Base-by-base conservation (phyloP, 179 eudicot species). In the Silene noctiflora region DNA sequence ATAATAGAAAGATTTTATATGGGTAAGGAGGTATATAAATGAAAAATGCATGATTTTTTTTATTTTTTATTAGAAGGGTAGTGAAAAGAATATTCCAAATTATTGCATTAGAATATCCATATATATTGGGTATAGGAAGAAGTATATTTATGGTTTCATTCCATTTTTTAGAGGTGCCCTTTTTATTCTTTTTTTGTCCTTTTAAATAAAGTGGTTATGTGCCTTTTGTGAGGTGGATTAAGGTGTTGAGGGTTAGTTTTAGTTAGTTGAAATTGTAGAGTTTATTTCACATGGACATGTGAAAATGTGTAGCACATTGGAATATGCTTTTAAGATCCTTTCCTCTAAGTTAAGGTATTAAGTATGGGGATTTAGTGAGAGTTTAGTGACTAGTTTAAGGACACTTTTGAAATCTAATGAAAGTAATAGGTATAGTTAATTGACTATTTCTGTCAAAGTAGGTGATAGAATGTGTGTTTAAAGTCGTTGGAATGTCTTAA, bases 101-200 rank as follows among this genome's bases (percentile, higher is more conserved):
- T 78, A 16, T 75, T 76, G n/a, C 35, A 67, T 74, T 44, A 71
- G 85, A 79, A 84, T 81, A 84, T 84, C 83, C 87, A 73, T 81
- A 73, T 31, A 51, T 73, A 62, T 29, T 68, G 73, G 12, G 59
- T 1, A 31, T 67, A 8, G 13, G 33, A 6, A 9, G 6, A 24
- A 22, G 82, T 83, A 83, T 83, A 80, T 77, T 62, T 83, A 53
- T 71, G 78, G 80, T 81, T 84, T 84, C 65, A 84, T 81, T 81
- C 86, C 73, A 29, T 58, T 60, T 64, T 12, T 33, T 59, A 29
- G 5, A 29, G 14, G 9, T 58, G 14, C 24, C 35, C 33, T 33
- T 16, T 13, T 3, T 64, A 10, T 64, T 22, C 21, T 58, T 67
- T 6, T 6, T 6, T 24, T 71, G 17, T 62, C 3, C 59, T 69